A percentile compares a stretch with the other conserved stretches of the same genome.
Evolutionary conservation across 768 basidiomycete genomes (phyloP).

Genomic region (Glaciozyma martinii): DNA sequence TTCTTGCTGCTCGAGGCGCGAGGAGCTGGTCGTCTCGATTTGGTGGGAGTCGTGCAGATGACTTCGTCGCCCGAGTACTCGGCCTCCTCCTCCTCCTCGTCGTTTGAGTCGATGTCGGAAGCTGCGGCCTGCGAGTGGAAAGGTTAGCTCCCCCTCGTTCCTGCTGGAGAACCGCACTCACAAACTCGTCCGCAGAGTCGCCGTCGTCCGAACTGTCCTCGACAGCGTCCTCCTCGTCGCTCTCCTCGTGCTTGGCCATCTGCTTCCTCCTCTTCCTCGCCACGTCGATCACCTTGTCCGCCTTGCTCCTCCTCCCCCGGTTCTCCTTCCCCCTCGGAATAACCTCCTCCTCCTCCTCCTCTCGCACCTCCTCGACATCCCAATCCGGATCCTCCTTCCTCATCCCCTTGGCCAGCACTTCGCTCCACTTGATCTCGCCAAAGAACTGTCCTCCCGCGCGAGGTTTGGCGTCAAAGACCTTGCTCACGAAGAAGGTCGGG

Average conservation of each 20-base stretch:
- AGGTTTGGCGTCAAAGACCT: slow-evolving; percentile 29
- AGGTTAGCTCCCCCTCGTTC: too few relatives aligned
- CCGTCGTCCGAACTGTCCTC: neutral
- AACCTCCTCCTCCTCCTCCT: slow-evolving; percentile 27
- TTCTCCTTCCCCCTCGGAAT: neutral
- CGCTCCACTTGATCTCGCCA: slow-evolving; percentile 18
- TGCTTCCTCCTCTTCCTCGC: slow-evolving; percentile 27
- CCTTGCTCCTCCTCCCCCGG: too few relatives aligned
- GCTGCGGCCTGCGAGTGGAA: too few relatives aligned
- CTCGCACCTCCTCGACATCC: slow-evolving; percentile 15
- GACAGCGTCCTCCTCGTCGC: neutral
- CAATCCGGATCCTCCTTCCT: slow-evolving; percentile 18
- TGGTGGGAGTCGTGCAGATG: too few relatives aligned
- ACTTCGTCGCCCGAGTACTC: too few relatives aligned
- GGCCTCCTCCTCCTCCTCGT: too few relatives aligned
- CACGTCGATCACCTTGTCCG: neutral
- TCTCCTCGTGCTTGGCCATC: slow-evolving; percentile 33
- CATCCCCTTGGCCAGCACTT: neutral
- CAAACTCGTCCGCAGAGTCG: neutral
- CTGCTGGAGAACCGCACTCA: too few relatives aligned
- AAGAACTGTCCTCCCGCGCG: slow-evolving; percentile 14
- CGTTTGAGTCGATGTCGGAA: too few relatives aligned
- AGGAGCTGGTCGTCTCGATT: too few relatives aligned
- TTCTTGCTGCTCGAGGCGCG: neutral
- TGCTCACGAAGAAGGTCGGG: slow-evolving; percentile 18